These are phyloP conservation scores for Earliella scabrosa DNA, from an alignment of 1,284 basidiomycete genomes.

Conservation along the genomic window DNA sequence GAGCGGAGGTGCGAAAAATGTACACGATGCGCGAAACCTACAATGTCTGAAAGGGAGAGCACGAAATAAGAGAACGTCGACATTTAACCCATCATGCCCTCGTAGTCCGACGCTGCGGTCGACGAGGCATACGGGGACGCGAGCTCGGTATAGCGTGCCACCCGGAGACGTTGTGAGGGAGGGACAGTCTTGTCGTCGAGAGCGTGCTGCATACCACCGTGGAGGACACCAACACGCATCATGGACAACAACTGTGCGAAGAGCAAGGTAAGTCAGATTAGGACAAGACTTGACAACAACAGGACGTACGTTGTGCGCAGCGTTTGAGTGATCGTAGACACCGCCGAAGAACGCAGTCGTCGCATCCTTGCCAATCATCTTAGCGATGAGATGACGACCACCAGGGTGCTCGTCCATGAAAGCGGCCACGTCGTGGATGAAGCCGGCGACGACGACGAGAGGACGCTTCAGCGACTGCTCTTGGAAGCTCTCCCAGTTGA, in stretches of 20 bases:
- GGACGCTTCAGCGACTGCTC: slow-evolving; percentile 78
- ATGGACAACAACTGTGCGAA: slow-evolving; percentile 69
- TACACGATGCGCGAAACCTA: slow-evolving; percentile 23
- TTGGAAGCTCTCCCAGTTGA: slow-evolving; percentile 88
- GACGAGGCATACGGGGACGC: slow-evolving; percentile 50
- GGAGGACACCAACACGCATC: slow-evolving; percentile 89
- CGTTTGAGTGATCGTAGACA: slow-evolving; percentile 93
- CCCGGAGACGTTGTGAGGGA: slow-evolving; percentile 70
- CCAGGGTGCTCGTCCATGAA: slow-evolving; percentile 93
- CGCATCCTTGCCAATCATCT: slow-evolving; percentile 79
- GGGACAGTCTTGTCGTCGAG: slow-evolving; percentile 72
- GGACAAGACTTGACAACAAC: background rate
- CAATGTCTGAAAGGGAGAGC: slow-evolving; percentile 8
- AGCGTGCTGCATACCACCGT: slow-evolving; percentile 70
- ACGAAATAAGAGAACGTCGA: background rate
- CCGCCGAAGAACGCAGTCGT: slow-evolving; percentile 95
- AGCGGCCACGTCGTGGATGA: slow-evolving; percentile 88
- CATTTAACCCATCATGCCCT: slow-evolving; percentile 39
- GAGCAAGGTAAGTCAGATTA: slow-evolving; percentile 23
- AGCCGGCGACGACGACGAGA: slow-evolving; percentile 84
- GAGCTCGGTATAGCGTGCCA: slow-evolving; percentile 68
- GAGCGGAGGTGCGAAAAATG: slow-evolving; percentile 17
- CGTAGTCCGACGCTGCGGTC: slow-evolving; percentile 41
- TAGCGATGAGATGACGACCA: slow-evolving; percentile 69
- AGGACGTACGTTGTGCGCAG: slow-evolving; percentile 77